Percentiles rank a stretch among this genome's conserved stretches.
Evolutionary conservation across 768 basidiomycete genomes (phyloP).

Genomic region (Suillus placidus): DNA sequence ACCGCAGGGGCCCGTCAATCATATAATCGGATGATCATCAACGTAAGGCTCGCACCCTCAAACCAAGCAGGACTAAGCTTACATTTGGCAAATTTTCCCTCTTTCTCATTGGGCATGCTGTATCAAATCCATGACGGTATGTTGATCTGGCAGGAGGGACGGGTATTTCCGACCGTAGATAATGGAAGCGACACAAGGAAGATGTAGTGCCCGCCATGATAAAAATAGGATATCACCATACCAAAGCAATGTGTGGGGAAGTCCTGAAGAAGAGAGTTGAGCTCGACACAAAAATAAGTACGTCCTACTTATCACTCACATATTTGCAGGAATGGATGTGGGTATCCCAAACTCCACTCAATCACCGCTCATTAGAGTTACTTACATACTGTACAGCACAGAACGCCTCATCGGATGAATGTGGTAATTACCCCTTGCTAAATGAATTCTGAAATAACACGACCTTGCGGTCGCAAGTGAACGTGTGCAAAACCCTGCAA

Average conservation of each 20-base stretch:
- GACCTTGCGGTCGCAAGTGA: background rate
- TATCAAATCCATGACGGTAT: background rate
- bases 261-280: background rate
- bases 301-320: background rate
- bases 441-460: constrained; percentile 1
- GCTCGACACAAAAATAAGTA: background rate
- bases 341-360: background rate
- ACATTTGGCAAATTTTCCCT: background rate
- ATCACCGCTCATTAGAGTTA: constrained; percentile 2
- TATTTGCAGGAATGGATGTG: background rate
- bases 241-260: background rate
- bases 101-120: background rate
- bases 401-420: background rate
- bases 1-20: background rate
- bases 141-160: background rate
- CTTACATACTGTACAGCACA: background rate
- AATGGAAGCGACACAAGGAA: background rate
- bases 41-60: background rate
- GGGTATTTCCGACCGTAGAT: background rate
- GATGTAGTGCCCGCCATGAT: background rate
- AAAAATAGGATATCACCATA: background rate
- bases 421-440: background rate
- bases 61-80: background rate
- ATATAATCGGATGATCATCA: background rate
- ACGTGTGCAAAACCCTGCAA: constrained; percentile 2